phyloP scores from a whole-genome alignment of 2,329 filamentous ascomycete genomes.

The Alternaria triticimaculans region DNA sequence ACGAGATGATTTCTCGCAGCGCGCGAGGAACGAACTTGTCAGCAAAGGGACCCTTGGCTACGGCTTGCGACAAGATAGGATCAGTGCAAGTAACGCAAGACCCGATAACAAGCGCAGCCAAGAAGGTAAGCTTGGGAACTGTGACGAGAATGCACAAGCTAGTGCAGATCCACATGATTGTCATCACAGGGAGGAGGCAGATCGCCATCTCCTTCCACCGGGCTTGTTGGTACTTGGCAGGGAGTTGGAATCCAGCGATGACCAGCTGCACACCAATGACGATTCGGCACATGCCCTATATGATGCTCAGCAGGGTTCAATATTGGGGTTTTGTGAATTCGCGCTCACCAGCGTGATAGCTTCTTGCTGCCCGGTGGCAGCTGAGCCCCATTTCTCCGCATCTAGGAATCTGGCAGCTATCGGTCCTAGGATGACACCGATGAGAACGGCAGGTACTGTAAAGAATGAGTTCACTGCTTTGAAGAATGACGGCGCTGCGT shows the following conservation, averaged over 20 bases:
- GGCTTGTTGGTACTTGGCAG: constrained; percentile 60
- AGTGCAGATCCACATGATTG: constrained; percentile 67
- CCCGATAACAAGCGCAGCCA: constrained; percentile 61
- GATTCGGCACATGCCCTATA: constrained; percentile 61
- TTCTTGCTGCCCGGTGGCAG: constrained; percentile 41
- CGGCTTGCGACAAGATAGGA: constrained; percentile 66
- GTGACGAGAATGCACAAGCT: constrained; percentile 63
- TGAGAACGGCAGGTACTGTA: constrained; percentile 52
- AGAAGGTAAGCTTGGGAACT: constrained; percentile 61
- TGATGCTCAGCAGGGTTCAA: background rate
- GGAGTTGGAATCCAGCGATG: constrained; percentile 68
- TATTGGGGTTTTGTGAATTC: background rate
- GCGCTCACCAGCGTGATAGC: constrained; percentile 51
- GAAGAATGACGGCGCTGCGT: background rate
- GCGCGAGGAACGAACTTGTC: constrained; percentile 66
- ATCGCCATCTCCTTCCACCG: constrained; percentile 63
- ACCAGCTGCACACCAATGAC: constrained; percentile 69
- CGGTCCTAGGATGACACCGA: constrained; percentile 64
- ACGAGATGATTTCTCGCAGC: constrained; percentile 67
- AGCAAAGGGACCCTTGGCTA: constrained; percentile 68
- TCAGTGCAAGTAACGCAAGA: constrained; percentile 69
- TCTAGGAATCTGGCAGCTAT: constrained; percentile 62
- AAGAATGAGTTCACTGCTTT: background rate
- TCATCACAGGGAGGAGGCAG: constrained; percentile 66
- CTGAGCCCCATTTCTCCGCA: constrained; percentile 48